A percentile compares a stretch with the other conserved stretches of the same genome.
These are phyloP conservation scores for Zygoascus biomembranicola DNA, from an alignment of 805 yeast species.

Conservation along the genomic window DNA sequence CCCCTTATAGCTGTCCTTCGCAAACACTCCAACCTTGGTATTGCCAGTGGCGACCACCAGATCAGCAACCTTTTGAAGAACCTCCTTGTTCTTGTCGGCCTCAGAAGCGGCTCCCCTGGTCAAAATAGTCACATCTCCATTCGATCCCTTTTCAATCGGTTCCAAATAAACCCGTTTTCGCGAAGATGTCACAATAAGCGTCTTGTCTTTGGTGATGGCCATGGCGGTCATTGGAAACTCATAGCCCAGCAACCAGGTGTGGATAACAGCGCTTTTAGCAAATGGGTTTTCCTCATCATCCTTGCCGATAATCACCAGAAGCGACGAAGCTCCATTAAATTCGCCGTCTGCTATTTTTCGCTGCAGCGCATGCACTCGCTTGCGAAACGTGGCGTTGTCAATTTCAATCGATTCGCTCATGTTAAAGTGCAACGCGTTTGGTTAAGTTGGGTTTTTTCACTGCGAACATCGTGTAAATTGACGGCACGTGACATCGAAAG, in stretches of 20 bases:
- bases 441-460: no score
- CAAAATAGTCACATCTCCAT: constrained; percentile 48
- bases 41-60: constrained; percentile 32
- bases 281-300: constrained; percentile 83
- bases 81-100: constrained; percentile 57
- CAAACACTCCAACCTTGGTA: constrained; percentile 51
- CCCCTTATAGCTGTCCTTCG: constrained; percentile 74
- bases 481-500: no score
- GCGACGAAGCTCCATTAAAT: constrained; percentile 39
- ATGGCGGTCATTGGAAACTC: constrained; percentile 91
- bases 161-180: constrained; percentile 77
- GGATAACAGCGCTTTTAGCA: constrained; percentile 77
- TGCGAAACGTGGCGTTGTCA: constrained; percentile 25
- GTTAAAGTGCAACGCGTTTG: neutral
- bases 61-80: constrained; percentile 51
- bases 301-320: constrained; percentile 72
- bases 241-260: constrained; percentile 87
- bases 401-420: constrained; percentile 13
- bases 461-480: no score
- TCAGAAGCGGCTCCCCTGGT: constrained; percentile 62
- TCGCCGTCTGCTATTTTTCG: constrained; percentile 19
- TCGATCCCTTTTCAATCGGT: constrained; percentile 31
- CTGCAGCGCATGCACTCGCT: constrained; percentile 26
- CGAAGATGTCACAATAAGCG: constrained; percentile 65
- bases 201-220: constrained; percentile 50